phyloP scores from a whole-genome alignment of 2,329 filamentous ascomycete species.

The Sclerotinia spermophila region DNA sequence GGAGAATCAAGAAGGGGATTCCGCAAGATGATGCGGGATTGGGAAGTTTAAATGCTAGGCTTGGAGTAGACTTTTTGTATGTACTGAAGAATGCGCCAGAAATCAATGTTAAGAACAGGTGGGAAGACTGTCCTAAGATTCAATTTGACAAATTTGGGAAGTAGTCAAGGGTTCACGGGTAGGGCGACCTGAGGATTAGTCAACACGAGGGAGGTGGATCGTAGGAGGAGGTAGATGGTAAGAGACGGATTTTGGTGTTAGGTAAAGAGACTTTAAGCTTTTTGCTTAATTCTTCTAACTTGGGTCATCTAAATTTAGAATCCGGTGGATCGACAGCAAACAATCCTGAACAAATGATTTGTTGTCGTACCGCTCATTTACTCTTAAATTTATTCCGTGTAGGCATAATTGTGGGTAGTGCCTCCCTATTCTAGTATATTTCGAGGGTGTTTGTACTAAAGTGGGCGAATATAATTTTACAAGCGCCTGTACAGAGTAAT shows the following conservation, averaged over 20 bases:
- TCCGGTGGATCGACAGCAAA: neutral
- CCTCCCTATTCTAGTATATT: too few species aligned
- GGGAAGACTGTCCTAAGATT: constrained; percentile 20
- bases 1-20: constrained; percentile 17
- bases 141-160: constrained; percentile 21
- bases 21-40: neutral
- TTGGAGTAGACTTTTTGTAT: constrained; percentile 22
- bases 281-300: neutral
- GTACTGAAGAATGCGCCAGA: constrained; percentile 15
- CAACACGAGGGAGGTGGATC: neutral
- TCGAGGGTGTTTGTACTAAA: too few species aligned
- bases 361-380: neutral
- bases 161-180: constrained; percentile 22
- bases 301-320: too few species aligned
- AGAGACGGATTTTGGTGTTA: neutral
- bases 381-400: neutral
- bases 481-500: too few species aligned
- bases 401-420: too few species aligned
- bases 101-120: constrained; percentile 16
- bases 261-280: neutral
- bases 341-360: neutral
- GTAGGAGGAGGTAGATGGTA: too few species aligned
- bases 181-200: constrained; percentile 21
- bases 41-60: constrained; percentile 21
- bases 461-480: too few species aligned